These are phyloP conservation scores for Sporobolus alterniflorus DNA, from an alignment of 202 grass and related monocot genomes.

Conservation along the genomic window DNA sequence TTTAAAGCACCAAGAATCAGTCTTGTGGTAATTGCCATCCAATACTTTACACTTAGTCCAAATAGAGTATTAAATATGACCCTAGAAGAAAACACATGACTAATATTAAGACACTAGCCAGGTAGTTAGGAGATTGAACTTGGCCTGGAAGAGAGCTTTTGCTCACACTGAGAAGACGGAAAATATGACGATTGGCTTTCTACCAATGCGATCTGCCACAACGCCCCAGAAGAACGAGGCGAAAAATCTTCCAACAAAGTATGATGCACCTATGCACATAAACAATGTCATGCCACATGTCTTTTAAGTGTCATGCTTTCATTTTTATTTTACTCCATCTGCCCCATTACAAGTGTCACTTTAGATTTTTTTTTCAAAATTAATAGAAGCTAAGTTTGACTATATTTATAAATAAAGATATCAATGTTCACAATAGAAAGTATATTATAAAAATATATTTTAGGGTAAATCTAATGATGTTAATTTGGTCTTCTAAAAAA, in stretches of 20 bases:
- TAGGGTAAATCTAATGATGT: too few species aligned
- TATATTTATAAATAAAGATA: too few species aligned
- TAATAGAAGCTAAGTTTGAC: too few species aligned
- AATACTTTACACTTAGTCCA: constrained; percentile 74
- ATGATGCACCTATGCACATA: constrained; percentile 54
- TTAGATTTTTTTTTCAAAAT: not conserved
- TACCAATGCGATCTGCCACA: constrained; percentile 66
- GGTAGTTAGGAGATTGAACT: not conserved
- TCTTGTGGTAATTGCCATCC: constrained; percentile 86
- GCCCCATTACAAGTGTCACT: too few species aligned
- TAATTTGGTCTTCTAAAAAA: too few species aligned
- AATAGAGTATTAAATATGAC: constrained; percentile 86
- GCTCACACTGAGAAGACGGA: constrained; percentile 67
- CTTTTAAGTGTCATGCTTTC: not conserved
- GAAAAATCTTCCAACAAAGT: constrained; percentile 72
- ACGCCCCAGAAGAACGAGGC: constrained; percentile 75
- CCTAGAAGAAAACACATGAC: constrained; percentile 28
- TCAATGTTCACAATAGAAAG: too few species aligned
- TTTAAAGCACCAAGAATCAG: constrained; percentile 81
- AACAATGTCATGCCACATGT: not conserved
- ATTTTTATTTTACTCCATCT: not conserved
- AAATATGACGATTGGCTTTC: constrained; percentile 75
- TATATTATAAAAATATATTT: too few species aligned
- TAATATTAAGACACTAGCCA: not conserved
- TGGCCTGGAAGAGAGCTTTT: not conserved